Evolutionary conservation across 2,329 filamentous ascomycete species (phyloP).

Genomic region (Fusarium algeriense): DNA sequence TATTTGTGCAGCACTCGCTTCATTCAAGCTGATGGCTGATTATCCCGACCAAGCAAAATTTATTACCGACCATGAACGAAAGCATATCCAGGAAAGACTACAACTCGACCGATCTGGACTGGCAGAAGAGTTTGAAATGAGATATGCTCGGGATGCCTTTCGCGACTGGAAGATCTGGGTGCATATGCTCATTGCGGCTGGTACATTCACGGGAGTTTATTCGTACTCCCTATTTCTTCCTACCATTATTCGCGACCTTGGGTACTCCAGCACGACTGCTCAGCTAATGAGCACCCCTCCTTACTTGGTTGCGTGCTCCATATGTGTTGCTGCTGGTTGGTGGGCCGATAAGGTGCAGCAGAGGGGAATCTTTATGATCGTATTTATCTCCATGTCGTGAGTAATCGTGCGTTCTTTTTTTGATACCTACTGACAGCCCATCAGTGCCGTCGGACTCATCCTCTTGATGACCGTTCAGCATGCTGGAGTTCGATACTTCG

Average conservation of each 20-base stretch:
- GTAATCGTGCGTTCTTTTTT: background rate
- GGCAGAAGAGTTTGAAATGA: conserved; percentile 65
- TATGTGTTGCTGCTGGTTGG: background rate
- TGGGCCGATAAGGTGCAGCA: conserved; percentile 7
- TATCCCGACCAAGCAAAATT: conserved; percentile 64
- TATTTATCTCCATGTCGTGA: background rate
- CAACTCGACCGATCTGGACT: background rate
- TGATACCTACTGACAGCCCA: background rate
- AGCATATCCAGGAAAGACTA: conserved; percentile 45
- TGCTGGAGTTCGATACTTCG: background rate
- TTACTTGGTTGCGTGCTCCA: background rate
- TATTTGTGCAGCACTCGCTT: background rate
- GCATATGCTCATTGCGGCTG: conserved; percentile 2
- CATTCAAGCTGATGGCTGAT: conserved; percentile 51
- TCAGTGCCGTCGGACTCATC: background rate
- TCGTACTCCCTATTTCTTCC: conserved; percentile 8
- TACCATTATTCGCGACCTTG: conserved; percentile 9
- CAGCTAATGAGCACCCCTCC: conserved; percentile 10
- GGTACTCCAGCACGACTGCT: background rate
- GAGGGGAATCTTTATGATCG: conserved; percentile 2
- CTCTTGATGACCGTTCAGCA: background rate
- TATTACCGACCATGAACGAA: conserved; percentile 55
- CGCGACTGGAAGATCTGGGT: conserved; percentile 63
- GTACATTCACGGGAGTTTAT: conserved; percentile 2
- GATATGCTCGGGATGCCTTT: conserved; percentile 65